Evolutionary conservation across 352 stramenopile genomes (phyloP).

Genomic region (Pythium dissotocum): DNA sequence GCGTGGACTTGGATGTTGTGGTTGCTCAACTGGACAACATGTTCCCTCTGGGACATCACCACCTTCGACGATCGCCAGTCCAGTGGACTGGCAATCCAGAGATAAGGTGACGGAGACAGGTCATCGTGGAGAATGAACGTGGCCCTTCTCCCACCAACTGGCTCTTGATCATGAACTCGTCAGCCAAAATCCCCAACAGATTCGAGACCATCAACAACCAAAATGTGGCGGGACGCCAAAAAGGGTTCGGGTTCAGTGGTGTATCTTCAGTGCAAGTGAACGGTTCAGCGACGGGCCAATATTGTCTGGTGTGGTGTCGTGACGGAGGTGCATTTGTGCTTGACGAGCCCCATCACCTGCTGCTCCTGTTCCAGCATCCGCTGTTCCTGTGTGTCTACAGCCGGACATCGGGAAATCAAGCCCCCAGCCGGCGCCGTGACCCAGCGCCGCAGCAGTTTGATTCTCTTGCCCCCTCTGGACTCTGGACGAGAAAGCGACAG

Average conservation of each 20-base stretch:
- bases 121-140: neutral
- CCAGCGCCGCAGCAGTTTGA: neutral
- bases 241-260: neutral
- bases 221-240: constrained; percentile 2
- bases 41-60: constrained; percentile 6
- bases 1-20: neutral
- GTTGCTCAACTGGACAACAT: constrained; percentile 5
- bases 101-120: neutral
- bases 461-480: neutral
- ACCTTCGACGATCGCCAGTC: neutral
- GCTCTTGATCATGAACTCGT: neutral
- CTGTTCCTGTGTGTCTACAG: constrained; percentile 3
- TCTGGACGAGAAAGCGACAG: constrained; percentile 2
- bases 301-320: neutral
- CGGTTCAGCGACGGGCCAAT: neutral
- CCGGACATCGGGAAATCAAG: neutral
- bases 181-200: neutral
- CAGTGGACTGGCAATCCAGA: neutral
- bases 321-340: neutral
- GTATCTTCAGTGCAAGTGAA: neutral
- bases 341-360: neutral
- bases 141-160: neutral
- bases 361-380: neutral
- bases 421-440: neutral
- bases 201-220: neutral